A percentile compares a stretch with the other conserved stretches of the same genome.
Conservation (phyloP, 2,329 filamentous ascomycete species). For the Ambrosiella xylebori region DNA sequence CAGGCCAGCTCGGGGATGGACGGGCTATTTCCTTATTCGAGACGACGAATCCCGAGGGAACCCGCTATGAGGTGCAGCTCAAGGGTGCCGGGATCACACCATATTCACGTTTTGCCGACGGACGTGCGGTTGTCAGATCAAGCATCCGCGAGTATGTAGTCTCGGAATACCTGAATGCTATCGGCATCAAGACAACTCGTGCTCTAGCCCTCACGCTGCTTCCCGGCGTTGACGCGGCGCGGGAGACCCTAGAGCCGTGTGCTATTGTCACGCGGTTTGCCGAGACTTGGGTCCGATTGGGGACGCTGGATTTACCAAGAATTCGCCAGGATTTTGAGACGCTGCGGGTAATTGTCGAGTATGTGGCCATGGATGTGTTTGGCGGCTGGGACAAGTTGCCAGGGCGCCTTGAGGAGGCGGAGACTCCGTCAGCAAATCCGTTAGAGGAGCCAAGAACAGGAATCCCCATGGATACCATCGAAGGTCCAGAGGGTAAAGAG, state of each 20-base stretch:
- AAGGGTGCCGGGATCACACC: slow-evolving; percentile 90
- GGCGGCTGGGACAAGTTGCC: slow-evolving; percentile 76
- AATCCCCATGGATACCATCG: slow-evolving; percentile 37
- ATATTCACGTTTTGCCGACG: slow-evolving; percentile 91
- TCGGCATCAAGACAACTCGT: slow-evolving; percentile 71
- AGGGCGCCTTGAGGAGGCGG: slow-evolving; percentile 35
- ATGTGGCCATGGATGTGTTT: slow-evolving; percentile 75
- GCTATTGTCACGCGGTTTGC: slow-evolving; percentile 89
- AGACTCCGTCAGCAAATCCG: slow-evolving; percentile 22
- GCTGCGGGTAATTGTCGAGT: slow-evolving; percentile 59
- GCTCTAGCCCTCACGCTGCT: slow-evolving; percentile 68
- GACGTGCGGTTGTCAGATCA: slow-evolving; percentile 78
- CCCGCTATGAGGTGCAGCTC: slow-evolving; percentile 78
- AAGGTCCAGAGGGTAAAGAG: slow-evolving; percentile 49
- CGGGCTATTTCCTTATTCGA: slow-evolving; percentile 91
- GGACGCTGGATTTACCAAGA: slow-evolving; percentile 88
- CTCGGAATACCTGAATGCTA: slow-evolving; percentile 71
- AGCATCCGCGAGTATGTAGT: slow-evolving; percentile 91
- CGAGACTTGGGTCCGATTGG: slow-evolving; percentile 76
- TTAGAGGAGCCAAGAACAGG: slow-evolving; percentile 29
- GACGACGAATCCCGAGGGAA: slow-evolving; percentile 49
- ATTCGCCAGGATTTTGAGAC: slow-evolving; percentile 62
- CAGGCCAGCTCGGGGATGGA: slow-evolving; percentile 87
- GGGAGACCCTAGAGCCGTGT: slow-evolving; percentile 73
- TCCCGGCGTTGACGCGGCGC: slow-evolving; percentile 52